phyloP scores from a whole-genome alignment of 805 yeast genomes.

The Yamadazyma tumulicola region DNA sequence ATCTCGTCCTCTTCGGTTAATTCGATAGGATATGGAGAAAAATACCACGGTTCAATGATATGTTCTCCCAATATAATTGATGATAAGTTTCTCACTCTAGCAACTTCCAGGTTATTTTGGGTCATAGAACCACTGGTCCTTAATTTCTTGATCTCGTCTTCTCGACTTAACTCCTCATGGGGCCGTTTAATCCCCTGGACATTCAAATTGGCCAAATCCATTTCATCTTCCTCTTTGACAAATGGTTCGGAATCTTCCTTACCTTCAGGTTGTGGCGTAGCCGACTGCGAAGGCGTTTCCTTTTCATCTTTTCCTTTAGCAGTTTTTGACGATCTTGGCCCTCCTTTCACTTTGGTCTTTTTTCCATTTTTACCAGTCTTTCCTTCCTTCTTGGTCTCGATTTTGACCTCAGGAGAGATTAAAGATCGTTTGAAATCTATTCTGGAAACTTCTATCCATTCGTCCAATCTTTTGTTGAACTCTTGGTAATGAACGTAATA shows the following conservation, averaged over 20 bases:
- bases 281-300: constrained; percentile 12
- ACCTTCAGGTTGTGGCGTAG: constrained; percentile 24
- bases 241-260: constrained; percentile 24
- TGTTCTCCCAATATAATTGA: constrained; percentile 82
- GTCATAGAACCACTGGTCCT: constrained; percentile 98
- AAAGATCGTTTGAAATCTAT: constrained; percentile 72
- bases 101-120: constrained; percentile 79
- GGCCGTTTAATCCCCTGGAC: constrained; percentile 74
- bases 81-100: constrained; percentile 81
- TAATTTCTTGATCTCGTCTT: constrained; percentile 87
- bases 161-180: constrained; percentile 74
- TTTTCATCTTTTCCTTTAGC: constrained; percentile 23
- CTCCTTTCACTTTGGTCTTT: constrained; percentile 18
- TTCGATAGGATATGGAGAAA: constrained; percentile 95
- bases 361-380: constrained; percentile 26
- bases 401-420: constrained; percentile 63
- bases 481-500: constrained; percentile 94
- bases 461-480: constrained; percentile 93
- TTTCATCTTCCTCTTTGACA: constrained; percentile 50
- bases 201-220: constrained; percentile 80
- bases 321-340: no score
- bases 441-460: constrained; percentile 77
- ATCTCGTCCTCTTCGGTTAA: constrained; percentile 87
- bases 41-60: constrained; percentile 98
- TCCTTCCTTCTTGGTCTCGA: constrained; percentile 35